Conservation (phyloP, 805 yeast genomes). For the Yarrowia sp. region DNA sequence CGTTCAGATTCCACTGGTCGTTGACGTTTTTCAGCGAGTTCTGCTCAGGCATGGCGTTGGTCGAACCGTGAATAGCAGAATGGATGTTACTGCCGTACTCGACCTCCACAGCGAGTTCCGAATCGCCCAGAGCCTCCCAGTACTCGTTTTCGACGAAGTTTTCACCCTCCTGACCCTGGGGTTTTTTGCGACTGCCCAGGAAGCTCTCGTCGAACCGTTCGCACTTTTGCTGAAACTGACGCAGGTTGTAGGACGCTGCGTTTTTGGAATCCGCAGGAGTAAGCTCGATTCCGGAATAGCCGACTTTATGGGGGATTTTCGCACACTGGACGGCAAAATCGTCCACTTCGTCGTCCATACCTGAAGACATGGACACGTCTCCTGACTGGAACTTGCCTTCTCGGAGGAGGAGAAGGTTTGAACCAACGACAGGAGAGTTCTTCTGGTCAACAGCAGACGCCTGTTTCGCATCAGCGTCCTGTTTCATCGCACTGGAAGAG, state of each 20-base stretch:
- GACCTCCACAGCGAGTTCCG: conserved; percentile 61
- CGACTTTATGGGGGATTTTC: conserved; percentile 10
- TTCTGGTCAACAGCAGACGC: not conserved
- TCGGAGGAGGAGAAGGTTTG: not conserved
- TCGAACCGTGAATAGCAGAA: conserved; percentile 68
- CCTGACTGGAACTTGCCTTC: conserved; percentile 25
- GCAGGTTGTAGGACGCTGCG: conserved; percentile 61
- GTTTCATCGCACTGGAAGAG: not conserved
- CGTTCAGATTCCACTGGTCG: conserved; percentile 80
- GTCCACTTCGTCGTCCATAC: conserved; percentile 19
- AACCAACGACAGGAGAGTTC: conserved; percentile 19
- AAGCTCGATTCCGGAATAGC: conserved; percentile 17
- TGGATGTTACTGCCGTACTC: conserved; percentile 89
- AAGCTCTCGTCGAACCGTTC: conserved; percentile 50
- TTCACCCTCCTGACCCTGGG: conserved; percentile 40
- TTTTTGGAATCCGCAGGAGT: conserved; percentile 49
- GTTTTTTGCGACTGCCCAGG: conserved; percentile 34
- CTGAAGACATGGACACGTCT: not conserved
- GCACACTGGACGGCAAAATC: conserved; percentile 13
- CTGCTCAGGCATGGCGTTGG: conserved; percentile 64
- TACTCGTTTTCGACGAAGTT: conserved; percentile 65
- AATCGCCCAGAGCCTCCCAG: conserved; percentile 62
- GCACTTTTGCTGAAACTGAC: conserved; percentile 66
- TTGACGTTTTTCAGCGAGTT: conserved; percentile 41
- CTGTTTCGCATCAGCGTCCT: not conserved